These are phyloP conservation scores for Tricholoma hemisulphureum DNA, from an alignment of 768 basidiomycete species.

Conservation along the genomic window DNA sequence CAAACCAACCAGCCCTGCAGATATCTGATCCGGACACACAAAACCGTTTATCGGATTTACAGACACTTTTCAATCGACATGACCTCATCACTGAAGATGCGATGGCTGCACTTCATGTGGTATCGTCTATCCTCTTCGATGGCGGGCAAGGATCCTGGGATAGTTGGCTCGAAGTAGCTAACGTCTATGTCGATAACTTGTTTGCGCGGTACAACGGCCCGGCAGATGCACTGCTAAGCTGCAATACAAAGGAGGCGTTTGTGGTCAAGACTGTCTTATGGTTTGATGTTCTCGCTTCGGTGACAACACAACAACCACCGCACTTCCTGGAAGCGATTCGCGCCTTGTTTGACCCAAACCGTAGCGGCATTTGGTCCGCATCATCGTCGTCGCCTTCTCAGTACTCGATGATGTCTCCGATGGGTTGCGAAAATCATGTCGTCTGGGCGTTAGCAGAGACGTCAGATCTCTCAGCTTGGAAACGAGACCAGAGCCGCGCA, in stretches of 20 bases:
- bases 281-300: conserved; percentile 82
- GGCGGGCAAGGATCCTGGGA: conserved; percentile 74
- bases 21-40: conserved; percentile 18
- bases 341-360: conserved; percentile 50
- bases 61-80: conserved; percentile 20
- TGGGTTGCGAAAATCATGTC: conserved; percentile 82
- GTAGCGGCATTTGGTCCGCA: conserved; percentile 39
- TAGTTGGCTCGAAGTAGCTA: conserved; percentile 62
- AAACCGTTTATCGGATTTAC: conserved; percentile 25
- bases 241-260: conserved; percentile 56
- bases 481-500: conserved; percentile 36
- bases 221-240: conserved; percentile 43
- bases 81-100: conserved; percentile 61
- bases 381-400: conserved; percentile 17
- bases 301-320: conserved; percentile 62
- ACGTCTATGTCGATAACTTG: conserved; percentile 49
- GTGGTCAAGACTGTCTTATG: conserved; percentile 83
- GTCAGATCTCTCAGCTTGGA: conserved; percentile 65
- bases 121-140: conserved; percentile 75
- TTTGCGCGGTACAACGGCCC: conserved; percentile 42
- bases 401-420: conserved; percentile 75
- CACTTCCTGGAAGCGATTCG: conserved; percentile 56
- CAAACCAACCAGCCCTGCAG: conserved; percentile 22
- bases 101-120: conserved; percentile 72
- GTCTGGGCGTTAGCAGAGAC: conserved; percentile 80